These are phyloP conservation scores for Alternaria solani DNA, from an alignment of 2,329 filamentous ascomycete genomes.

Conservation along the genomic window DNA sequence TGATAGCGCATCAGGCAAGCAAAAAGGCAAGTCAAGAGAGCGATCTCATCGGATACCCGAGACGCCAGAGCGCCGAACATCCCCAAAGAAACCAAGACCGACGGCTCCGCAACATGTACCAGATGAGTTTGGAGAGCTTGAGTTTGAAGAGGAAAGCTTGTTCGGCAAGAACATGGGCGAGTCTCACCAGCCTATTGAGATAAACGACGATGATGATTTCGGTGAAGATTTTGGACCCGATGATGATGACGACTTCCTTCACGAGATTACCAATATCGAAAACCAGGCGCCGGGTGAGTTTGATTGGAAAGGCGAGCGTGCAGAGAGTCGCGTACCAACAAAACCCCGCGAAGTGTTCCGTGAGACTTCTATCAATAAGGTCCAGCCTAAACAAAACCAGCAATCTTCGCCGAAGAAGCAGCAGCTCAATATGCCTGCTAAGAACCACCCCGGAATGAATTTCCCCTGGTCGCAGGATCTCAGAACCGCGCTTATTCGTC, in stretches of 20 bases:
- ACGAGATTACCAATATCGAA: slow-evolving; percentile 55
- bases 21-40: slow-evolving; percentile 16
- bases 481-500: slow-evolving; percentile 77
- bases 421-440: slow-evolving; percentile 34
- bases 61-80: slow-evolving; percentile 31
- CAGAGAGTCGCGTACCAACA: slow-evolving; percentile 21
- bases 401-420: slow-evolving; percentile 41
- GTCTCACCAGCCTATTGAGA: slow-evolving; percentile 15
- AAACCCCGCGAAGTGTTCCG: slow-evolving; percentile 38
- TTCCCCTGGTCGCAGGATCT: slow-evolving; percentile 86
- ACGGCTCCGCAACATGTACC: slow-evolving; percentile 12
- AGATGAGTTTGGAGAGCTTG: slow-evolving; percentile 36
- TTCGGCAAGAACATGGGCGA: slow-evolving; percentile 25
- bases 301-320: slow-evolving; percentile 42
- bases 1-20: neutral
- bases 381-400: slow-evolving; percentile 24
- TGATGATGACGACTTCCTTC: slow-evolving; percentile 48
- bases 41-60: slow-evolving; percentile 32
- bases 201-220: slow-evolving; percentile 23
- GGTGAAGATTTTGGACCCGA: slow-evolving; percentile 41
- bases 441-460: slow-evolving; percentile 53
- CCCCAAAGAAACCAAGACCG: slow-evolving; percentile 17
- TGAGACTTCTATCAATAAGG: slow-evolving; percentile 40
- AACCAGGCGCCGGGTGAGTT: slow-evolving; percentile 41
- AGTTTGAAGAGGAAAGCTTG: slow-evolving; percentile 35